Evolutionary conservation across 176 grass and related monocot genomes (phyloP).

Genomic region (Otatea glauca): DNA sequence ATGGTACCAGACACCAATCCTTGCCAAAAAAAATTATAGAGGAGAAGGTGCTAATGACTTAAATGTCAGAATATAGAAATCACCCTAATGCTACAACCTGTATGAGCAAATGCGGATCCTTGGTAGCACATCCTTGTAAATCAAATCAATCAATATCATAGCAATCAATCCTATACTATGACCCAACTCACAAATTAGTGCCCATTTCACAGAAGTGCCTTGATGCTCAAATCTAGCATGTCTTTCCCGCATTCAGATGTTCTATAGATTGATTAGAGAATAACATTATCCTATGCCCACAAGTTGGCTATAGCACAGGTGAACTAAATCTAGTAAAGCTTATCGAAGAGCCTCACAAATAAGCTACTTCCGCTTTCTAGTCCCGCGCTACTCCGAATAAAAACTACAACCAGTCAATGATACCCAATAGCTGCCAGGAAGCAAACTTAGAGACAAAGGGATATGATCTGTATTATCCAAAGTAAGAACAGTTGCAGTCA

Average conservation of each 20-base stretch:
- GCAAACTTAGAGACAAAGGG: not conserved
- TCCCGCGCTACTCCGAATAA: slow-evolving; percentile 12
- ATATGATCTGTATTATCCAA: not conserved
- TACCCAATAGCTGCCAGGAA: not conserved
- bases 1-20: too few relatives aligned
- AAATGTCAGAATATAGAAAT: too few relatives aligned
- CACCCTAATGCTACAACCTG: not conserved
- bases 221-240: not conserved
- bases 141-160: not conserved
- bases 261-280: not conserved
- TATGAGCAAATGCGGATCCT: not conserved
- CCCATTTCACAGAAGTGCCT: not conserved
- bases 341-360: not conserved
- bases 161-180: not conserved
- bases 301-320: not conserved
- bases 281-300: not conserved
- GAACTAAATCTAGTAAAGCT: not conserved
- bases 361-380: not conserved
- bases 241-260: not conserved
- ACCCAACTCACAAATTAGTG: not conserved
- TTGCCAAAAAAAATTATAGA: too few relatives aligned
- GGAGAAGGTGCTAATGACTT: too few relatives aligned
- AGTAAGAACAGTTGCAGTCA: not conserved
- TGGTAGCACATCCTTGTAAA: slow-evolving; percentile 1
- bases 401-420: not conserved